Percentiles rank a stretch among this genome's conserved stretches.
Evolutionary conservation across 2,329 filamentous ascomycete species (phyloP).

Genomic region (Colletotrichum falcatum): DNA sequence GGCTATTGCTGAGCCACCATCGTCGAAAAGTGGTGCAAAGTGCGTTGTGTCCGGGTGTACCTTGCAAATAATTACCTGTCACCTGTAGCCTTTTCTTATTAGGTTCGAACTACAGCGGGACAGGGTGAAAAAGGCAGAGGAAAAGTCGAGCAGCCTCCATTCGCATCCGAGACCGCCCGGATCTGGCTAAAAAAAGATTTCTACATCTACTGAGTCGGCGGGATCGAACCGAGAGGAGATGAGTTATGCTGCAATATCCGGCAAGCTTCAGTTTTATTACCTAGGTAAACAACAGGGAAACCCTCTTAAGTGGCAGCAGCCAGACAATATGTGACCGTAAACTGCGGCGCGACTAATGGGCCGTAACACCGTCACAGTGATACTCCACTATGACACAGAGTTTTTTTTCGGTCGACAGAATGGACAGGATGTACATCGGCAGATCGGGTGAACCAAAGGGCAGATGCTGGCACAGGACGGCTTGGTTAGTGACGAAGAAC

Average conservation of each 20-base stretch:
- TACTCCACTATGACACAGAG: neutral
- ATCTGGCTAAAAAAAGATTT: neutral
- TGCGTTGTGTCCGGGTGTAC: neutral
- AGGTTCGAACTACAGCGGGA: neutral
- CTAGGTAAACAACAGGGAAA: neutral
- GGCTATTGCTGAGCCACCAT: neutral
- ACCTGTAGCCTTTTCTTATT: neutral
- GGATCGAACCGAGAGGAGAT: neutral
- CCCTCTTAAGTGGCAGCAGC: neutral
- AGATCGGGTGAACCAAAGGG: neutral
- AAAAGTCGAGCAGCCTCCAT: neutral
- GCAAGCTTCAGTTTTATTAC: neutral
- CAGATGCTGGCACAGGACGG: neutral
- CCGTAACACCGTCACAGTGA: neutral
- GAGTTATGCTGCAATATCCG: neutral
- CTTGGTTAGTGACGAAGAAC: conserved; percentile 7
- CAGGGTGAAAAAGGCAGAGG: neutral
- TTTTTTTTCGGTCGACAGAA: neutral
- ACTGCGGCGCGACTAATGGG: conserved; percentile 5
- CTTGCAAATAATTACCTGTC: too few relatives aligned
- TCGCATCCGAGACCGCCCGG: neutral
- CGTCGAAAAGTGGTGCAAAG: neutral
- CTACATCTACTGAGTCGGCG: neutral
- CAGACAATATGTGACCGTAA: neutral
- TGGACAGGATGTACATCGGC: neutral